phyloP scores from a whole-genome alignment of 176 grass and related monocot species.

The Lolium rigidum region DNA sequence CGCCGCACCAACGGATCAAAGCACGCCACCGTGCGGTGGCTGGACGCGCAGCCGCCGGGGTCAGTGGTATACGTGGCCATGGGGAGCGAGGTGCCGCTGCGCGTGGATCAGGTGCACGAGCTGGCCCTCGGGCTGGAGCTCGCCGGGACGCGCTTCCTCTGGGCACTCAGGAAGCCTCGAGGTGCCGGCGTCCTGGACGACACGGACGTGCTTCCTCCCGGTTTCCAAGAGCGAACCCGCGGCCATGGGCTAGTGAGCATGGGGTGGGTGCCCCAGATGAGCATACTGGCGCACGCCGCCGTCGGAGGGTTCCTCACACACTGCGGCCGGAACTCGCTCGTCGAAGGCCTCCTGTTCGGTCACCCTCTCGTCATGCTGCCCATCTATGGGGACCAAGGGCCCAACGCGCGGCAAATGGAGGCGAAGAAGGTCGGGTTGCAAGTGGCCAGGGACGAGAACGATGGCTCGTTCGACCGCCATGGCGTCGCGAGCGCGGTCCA shows the following conservation, averaged over 20 bases:
- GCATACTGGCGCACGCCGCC: conserved; percentile 7
- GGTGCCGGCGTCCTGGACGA: too few relatives aligned
- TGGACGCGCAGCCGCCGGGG: neutral
- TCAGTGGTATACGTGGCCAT: neutral
- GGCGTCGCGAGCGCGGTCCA: neutral
- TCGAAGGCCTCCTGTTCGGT: neutral
- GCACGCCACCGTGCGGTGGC: neutral
- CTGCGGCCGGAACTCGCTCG: conserved; percentile 7
- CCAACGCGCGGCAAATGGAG: neutral
- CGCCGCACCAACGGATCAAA: neutral
- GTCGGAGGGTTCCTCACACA: conserved; percentile 18
- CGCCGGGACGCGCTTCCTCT: neutral
- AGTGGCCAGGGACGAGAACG: neutral
- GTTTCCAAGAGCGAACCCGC: neutral
- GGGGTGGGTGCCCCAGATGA: conserved; percentile 14
- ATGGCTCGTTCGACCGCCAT: neutral
- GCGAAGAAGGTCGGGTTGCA: neutral
- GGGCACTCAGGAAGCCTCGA: too few relatives aligned
- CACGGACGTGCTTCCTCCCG: neutral
- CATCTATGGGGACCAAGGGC: neutral
- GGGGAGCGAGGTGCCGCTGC: conserved; percentile 15
- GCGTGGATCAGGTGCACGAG: neutral
- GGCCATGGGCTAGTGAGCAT: neutral
- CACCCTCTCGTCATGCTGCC: neutral
- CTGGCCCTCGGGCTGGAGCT: conserved; percentile 4